Evolutionary conservation across 2,329 filamentous ascomycete genomes (phyloP).

Genomic region (Fonsecaea monophora): DNA sequence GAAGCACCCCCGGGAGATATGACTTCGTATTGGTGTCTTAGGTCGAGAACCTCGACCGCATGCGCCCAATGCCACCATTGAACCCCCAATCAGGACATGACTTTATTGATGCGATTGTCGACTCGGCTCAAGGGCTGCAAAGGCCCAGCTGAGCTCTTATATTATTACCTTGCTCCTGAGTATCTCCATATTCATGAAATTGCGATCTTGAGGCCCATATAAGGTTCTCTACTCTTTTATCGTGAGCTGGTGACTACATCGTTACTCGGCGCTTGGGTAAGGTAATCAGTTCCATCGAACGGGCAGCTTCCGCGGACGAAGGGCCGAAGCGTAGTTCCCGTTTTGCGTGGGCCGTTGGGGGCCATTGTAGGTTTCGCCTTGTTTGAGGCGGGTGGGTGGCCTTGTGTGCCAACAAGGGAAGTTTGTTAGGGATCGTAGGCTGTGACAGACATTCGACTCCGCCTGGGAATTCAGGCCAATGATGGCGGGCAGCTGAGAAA

Average conservation of each 20-base stretch:
- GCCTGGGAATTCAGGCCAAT: constrained; percentile 7
- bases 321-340: constrained; percentile 28
- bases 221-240: background rate
- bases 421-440: background rate
- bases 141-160: background rate
- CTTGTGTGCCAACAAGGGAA: background rate
- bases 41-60: background rate
- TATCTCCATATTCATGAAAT: background rate
- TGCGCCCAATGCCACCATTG: constrained; percentile 5
- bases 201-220: background rate
- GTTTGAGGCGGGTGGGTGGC: constrained; percentile 16
- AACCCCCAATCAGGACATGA: background rate
- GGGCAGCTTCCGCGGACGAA: background rate
- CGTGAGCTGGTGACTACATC: background rate
- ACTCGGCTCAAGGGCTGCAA: background rate
- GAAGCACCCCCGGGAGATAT: background rate
- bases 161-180: background rate
- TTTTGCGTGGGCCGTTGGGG: constrained; percentile 7
- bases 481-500: constrained; percentile 1
- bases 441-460: constrained; percentile 11
- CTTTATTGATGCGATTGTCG: background rate
- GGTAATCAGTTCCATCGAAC: background rate
- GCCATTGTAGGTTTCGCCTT: background rate
- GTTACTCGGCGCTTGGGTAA: too few relatives aligned
- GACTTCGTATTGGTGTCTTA: background rate